A percentile compares a stretch with the other conserved stretches of the same genome.
phyloP scores from a whole-genome alignment of 2,329 filamentous ascomycete species.

The Fusarium acutatum region DNA sequence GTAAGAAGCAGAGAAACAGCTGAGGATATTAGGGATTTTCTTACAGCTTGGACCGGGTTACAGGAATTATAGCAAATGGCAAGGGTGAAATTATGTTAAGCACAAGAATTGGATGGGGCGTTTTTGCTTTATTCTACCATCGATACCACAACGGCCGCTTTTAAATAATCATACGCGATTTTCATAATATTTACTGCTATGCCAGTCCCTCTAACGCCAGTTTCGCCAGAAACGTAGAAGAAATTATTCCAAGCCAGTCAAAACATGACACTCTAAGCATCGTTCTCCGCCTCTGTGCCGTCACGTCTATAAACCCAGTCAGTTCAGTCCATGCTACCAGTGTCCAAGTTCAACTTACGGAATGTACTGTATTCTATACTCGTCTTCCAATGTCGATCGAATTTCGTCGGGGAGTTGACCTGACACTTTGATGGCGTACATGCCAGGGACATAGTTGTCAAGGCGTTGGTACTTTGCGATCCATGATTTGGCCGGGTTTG shows the following conservation, averaged over 20 bases:
- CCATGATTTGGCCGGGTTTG: conserved; percentile 87
- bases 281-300: conserved; percentile 63
- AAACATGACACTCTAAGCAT: conserved; percentile 44
- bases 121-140: conserved; percentile 36
- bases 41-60: neutral
- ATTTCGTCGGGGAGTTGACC: conserved; percentile 78
- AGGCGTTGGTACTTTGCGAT: conserved; percentile 96
- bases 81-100: neutral
- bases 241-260: neutral
- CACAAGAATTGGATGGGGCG: conserved; percentile 17
- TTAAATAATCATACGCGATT: conserved; percentile 20
- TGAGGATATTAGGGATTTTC: conserved; percentile 6
- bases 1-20: conserved; percentile 61
- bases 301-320: conserved; percentile 56
- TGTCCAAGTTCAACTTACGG: conserved; percentile 53
- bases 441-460: conserved; percentile 85
- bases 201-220: conserved; percentile 44
- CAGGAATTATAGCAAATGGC: neutral
- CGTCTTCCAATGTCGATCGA: conserved; percentile 66
- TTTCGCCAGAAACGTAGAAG: conserved; percentile 41
- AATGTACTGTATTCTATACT: conserved; percentile 71
- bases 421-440: conserved; percentile 95
- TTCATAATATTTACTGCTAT: conserved; percentile 15
- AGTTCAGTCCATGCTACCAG: neutral
- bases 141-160: conserved; percentile 43